Evolutionary conservation across 176 grass and related monocot genomes (phyloP).

Genomic region (Rhynchospora pubera): DNA sequence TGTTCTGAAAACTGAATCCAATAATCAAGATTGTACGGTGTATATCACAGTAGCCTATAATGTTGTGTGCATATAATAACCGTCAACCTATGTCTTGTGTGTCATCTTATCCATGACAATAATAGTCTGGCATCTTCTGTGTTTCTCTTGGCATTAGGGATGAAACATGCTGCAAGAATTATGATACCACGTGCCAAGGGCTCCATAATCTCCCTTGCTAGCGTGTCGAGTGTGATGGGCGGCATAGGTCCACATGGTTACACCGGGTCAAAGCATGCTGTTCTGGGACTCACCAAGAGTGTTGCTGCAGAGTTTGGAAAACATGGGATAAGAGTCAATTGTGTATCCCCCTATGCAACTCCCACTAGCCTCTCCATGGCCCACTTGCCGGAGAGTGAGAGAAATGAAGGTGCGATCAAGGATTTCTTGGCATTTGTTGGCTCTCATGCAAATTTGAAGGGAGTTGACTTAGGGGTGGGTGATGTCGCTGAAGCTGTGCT

Average conservation of each 20-base stretch:
- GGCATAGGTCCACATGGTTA: conserved; percentile 63
- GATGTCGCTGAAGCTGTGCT: conserved; percentile 70
- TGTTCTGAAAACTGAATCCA: neutral
- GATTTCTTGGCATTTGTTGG: conserved; percentile 59
- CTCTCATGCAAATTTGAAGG: conserved; percentile 62
- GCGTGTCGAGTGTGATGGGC: conserved; percentile 53
- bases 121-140: neutral
- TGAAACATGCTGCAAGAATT: conserved; percentile 73
- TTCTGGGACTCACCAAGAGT: conserved; percentile 71
- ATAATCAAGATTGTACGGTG: neutral
- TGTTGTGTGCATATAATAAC: neutral
- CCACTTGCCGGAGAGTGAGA: conserved; percentile 35
- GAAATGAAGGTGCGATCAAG: conserved; percentile 28
- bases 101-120: neutral
- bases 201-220: conserved; percentile 67
- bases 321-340: conserved; percentile 85
- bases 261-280: conserved; percentile 68
- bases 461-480: conserved; percentile 27
- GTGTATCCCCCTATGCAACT: conserved; percentile 65
- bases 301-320: conserved; percentile 62
- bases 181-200: conserved; percentile 66
- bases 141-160: conserved; percentile 30
- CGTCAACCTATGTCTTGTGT: neutral
- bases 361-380: conserved; percentile 71
- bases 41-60: neutral